These are phyloP conservation scores for Magnusiomyces ingens DNA, from an alignment of 1,139 yeast genomes.

Conservation along the genomic window DNA sequence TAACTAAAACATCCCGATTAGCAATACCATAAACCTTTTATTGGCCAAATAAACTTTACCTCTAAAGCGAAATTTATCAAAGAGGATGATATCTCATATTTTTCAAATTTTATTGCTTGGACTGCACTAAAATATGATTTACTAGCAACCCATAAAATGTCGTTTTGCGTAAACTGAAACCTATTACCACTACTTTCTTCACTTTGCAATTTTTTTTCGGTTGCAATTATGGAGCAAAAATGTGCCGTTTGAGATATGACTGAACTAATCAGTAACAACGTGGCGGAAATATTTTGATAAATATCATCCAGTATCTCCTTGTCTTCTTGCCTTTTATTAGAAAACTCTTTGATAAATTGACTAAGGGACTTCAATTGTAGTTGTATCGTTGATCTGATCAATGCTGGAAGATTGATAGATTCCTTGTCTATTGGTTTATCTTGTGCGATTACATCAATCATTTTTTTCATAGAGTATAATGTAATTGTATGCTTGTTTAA, in stretches of 20 bases:
- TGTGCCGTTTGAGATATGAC: background rate
- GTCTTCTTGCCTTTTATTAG: background rate
- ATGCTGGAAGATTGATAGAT: constrained; percentile 13
- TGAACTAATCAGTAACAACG: background rate
- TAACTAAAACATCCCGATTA: background rate
- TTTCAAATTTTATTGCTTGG: constrained; percentile 12
- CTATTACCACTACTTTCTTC: background rate
- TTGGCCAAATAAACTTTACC: constrained; percentile 2
- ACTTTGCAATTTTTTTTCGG: too few relatives aligned
- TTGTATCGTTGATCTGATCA: constrained; percentile 14
- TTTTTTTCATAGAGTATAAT: constrained; percentile 11
- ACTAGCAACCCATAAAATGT: constrained; percentile 15
- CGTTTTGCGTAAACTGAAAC: constrained; percentile 4
- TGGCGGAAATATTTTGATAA: background rate
- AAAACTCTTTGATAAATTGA: background rate
- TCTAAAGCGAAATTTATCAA: constrained; percentile 8
- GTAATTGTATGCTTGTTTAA: constrained; percentile 9
- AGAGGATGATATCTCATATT: background rate
- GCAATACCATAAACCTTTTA: background rate
- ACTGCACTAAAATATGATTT: constrained; percentile 15
- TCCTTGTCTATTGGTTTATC: constrained; percentile 3
- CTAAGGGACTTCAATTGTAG: constrained; percentile 10
- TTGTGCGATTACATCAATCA: constrained; percentile 12
- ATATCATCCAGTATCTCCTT: background rate
- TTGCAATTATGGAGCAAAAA: background rate